Percentiles rank a stretch among this genome's conserved stretches.
Conservation (phyloP, 148 eudicot genomes). For the Arctostaphylos glauca region DNA sequence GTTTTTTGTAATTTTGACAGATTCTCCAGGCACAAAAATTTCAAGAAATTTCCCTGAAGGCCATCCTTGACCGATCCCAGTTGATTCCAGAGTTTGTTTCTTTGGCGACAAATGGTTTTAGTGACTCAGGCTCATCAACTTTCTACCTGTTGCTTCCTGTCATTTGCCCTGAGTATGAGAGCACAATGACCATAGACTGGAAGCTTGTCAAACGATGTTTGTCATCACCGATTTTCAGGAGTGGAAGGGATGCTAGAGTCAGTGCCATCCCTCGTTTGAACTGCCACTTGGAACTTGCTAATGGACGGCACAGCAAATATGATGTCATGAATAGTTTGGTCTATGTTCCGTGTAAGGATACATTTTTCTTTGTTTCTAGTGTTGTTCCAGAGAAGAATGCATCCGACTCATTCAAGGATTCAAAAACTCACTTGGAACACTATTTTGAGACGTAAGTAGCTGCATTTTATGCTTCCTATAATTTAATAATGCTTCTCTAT, state of each 20-base stretch:
- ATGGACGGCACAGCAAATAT: constrained; percentile 49
- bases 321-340: constrained; percentile 76
- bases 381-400: constrained; percentile 60
- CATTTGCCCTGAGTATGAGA: constrained; percentile 26
- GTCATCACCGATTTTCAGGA: constrained; percentile 72
- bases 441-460: constrained; percentile 57
- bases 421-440: constrained; percentile 51
- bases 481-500: not conserved
- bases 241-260: constrained; percentile 21
- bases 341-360: constrained; percentile 65
- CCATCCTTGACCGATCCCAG: constrained; percentile 73
- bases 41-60: constrained; percentile 76
- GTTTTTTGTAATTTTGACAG: constrained; percentile 32
- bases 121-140: constrained; percentile 37
- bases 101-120: constrained; percentile 36
- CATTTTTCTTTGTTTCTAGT: constrained; percentile 75
- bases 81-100: constrained; percentile 54
- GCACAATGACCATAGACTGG: constrained; percentile 67
- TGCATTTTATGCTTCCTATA: constrained; percentile 8
- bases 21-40: constrained; percentile 64
- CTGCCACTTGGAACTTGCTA: constrained; percentile 62
- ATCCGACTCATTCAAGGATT: constrained; percentile 44
- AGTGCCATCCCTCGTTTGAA: constrained; percentile 15
- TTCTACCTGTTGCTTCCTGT: constrained; percentile 86
- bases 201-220: constrained; percentile 63